A percentile compares a stretch with the other conserved stretches of the same genome.
phyloP scores from a whole-genome alignment of 495 filamentous ascomycete species.

The Hyphodiscus hymeniophilus region DNA sequence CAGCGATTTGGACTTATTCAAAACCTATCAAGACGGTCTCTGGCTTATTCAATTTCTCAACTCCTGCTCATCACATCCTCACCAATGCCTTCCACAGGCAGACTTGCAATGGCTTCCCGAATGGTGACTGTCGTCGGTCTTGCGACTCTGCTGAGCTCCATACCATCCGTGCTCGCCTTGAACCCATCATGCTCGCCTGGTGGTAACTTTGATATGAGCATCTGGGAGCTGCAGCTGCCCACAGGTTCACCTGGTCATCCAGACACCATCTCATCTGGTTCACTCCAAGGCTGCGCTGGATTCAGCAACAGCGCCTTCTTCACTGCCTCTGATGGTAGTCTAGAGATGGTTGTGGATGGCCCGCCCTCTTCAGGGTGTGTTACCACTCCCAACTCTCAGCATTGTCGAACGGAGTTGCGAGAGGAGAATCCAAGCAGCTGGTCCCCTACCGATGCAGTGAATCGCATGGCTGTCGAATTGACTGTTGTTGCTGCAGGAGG shows the following conservation, averaged over 20 bases:
- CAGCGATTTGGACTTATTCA: too few species aligned
- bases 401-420: slow-evolving; percentile 36
- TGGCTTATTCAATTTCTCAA: too few species aligned
- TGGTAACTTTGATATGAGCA: slow-evolving; percentile 21
- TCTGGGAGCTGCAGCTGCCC: slow-evolving; percentile 31
- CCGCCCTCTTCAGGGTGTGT: slow-evolving; percentile 27
- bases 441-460: slow-evolving; percentile 24
- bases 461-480: slow-evolving; percentile 26
- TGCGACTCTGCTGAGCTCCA: too few species aligned
- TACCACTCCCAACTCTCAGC: slow-evolving; percentile 28
- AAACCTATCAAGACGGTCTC: too few species aligned
- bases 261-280: slow-evolving; percentile 19
- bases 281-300: slow-evolving; percentile 26
- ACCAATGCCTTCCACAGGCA: too few species aligned
- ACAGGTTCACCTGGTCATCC: slow-evolving; percentile 24
- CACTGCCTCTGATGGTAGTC: slow-evolving; percentile 27
- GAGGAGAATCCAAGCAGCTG: slow-evolving; percentile 25
- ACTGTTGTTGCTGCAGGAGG: slow-evolving; percentile 20
- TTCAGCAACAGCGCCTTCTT: slow-evolving; percentile 23
- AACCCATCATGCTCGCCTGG: neutral
- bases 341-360: slow-evolving; percentile 16
- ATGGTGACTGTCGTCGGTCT: too few species aligned
- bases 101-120: too few species aligned
- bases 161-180: too few species aligned
- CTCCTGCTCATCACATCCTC: too few species aligned